phyloP scores from a whole-genome alignment of 768 basidiomycete genomes.

The Suillus subaureus region DNA sequence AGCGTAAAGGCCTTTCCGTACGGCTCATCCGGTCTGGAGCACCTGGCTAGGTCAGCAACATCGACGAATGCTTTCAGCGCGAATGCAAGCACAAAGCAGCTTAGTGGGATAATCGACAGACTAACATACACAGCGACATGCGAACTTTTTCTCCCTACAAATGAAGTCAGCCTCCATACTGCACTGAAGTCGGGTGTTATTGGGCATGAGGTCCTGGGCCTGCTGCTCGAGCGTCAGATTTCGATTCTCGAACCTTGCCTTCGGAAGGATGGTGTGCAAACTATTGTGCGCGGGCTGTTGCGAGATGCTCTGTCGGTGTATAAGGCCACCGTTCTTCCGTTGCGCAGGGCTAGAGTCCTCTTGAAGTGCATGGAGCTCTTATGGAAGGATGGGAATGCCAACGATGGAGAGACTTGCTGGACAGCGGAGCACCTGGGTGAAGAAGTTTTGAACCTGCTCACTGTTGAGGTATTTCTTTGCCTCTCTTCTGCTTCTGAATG shows the following conservation, averaged over 20 bases:
- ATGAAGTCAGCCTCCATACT: slow-evolving; percentile 34
- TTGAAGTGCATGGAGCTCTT: slow-evolving; percentile 54
- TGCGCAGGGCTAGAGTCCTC: slow-evolving; percentile 60
- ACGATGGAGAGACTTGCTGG: slow-evolving; percentile 27
- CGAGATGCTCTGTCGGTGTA: slow-evolving; percentile 56
- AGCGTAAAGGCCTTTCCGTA: slow-evolving; percentile 61
- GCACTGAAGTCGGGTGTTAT: not conserved
- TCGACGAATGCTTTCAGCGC: slow-evolving; percentile 36
- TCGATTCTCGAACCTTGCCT: slow-evolving; percentile 52
- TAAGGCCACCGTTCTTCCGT: slow-evolving; percentile 45
- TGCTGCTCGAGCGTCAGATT: slow-evolving; percentile 64
- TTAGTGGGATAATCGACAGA: slow-evolving; percentile 62
- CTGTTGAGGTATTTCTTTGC: slow-evolving; percentile 37
- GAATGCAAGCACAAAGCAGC: slow-evolving; percentile 52
- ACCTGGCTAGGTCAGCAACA: slow-evolving; percentile 6
- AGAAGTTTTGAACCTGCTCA: slow-evolving; percentile 46
- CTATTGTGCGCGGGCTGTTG: slow-evolving; percentile 45
- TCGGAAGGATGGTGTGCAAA: slow-evolving; percentile 59
- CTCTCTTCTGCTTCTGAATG: not conserved
- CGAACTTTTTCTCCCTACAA: slow-evolving; percentile 60
- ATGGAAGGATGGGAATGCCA: slow-evolving; percentile 29
- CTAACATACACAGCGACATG: slow-evolving; percentile 67
- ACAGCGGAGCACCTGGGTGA: slow-evolving; percentile 40
- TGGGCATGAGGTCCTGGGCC: slow-evolving; percentile 43
- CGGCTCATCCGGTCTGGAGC: slow-evolving; percentile 8